phyloP scores from a whole-genome alignment of 2,329 filamentous ascomycete genomes.

The Lecanoromycetidae sp. region DNA sequence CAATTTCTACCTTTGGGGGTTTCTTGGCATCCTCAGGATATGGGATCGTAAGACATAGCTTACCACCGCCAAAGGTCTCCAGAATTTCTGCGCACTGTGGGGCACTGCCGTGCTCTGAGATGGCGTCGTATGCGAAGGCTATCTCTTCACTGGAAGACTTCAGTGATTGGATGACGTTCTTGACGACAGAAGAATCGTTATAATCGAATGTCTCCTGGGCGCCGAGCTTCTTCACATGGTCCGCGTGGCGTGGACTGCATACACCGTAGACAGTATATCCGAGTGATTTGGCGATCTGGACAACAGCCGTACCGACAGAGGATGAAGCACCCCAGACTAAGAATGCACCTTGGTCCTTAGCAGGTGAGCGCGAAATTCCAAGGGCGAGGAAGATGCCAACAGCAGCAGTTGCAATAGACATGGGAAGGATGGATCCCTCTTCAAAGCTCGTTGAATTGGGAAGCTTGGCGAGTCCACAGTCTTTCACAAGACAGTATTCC shows the following conservation, averaged over 20 bases:
- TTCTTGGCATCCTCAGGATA: slow-evolving; percentile 14
- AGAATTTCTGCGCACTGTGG: slow-evolving; percentile 17
- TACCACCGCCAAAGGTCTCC: slow-evolving; percentile 16
- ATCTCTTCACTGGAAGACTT: slow-evolving; percentile 7
- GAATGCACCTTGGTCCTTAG: slow-evolving; percentile 14
- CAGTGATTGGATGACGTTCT: slow-evolving; percentile 21
- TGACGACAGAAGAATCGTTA: slow-evolving; percentile 23
- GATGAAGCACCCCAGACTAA: slow-evolving; percentile 20
- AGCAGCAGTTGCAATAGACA: slow-evolving; percentile 20
- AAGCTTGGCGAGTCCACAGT: slow-evolving; percentile 16
- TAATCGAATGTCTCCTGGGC: slow-evolving; percentile 29
- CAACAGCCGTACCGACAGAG: slow-evolving; percentile 16
- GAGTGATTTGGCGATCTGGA: slow-evolving; percentile 16
- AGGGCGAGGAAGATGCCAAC: slow-evolving; percentile 15
- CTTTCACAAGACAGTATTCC: slow-evolving; percentile 14
- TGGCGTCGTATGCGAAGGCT: slow-evolving; percentile 11
- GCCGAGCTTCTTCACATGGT: slow-evolving; percentile 23
- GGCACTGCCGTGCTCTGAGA: slow-evolving; percentile 6
- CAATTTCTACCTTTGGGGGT: slow-evolving; percentile 7
- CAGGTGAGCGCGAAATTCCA: slow-evolving; percentile 9
- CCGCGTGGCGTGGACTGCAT: slow-evolving; percentile 18
- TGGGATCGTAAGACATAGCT: slow-evolving; percentile 12
- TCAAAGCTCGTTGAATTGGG: slow-evolving; percentile 21
- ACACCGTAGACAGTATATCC: slow-evolving; percentile 18
- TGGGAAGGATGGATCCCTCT: slow-evolving; percentile 22